Conservation (phyloP, 1,284 basidiomycete genomes). For the Kwoniella shivajii region DNA sequence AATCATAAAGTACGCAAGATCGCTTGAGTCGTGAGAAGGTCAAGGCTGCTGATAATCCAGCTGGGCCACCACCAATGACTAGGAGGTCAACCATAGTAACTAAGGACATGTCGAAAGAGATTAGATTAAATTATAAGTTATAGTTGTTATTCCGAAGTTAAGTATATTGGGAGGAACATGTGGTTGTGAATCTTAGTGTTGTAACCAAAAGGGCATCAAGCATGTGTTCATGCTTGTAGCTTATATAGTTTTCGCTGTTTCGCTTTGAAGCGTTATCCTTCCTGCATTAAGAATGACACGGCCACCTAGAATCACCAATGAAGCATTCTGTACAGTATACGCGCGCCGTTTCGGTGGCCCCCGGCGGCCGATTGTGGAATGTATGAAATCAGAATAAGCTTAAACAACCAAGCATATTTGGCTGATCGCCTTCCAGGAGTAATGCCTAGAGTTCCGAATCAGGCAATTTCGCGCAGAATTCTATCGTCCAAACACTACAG, state of each 20-base stretch:
- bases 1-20: slow-evolving; percentile 32
- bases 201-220: background rate
- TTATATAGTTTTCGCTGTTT: slow-evolving; percentile 2
- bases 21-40: slow-evolving; percentile 30
- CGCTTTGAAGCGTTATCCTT: too few species aligned
- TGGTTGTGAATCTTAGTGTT: background rate
- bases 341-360: too few species aligned
- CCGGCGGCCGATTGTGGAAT: too few species aligned
- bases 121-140: background rate
- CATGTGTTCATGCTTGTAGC: background rate
- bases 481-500: too few species aligned
- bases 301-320: too few species aligned
- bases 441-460: too few species aligned
- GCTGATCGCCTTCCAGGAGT: too few species aligned
- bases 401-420: too few species aligned
- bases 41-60: slow-evolving; percentile 31
- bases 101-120: background rate
- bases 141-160: background rate
- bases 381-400: too few species aligned
- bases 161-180: background rate
- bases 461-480: too few species aligned
- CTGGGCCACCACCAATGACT: slow-evolving; percentile 41
- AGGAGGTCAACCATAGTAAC: slow-evolving; percentile 27
- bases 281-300: too few species aligned
- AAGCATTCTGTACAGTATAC: too few species aligned